Conservation (phyloP, 192 early-diverging fungal genomes). For the Gonapodya prolifera region DNA sequence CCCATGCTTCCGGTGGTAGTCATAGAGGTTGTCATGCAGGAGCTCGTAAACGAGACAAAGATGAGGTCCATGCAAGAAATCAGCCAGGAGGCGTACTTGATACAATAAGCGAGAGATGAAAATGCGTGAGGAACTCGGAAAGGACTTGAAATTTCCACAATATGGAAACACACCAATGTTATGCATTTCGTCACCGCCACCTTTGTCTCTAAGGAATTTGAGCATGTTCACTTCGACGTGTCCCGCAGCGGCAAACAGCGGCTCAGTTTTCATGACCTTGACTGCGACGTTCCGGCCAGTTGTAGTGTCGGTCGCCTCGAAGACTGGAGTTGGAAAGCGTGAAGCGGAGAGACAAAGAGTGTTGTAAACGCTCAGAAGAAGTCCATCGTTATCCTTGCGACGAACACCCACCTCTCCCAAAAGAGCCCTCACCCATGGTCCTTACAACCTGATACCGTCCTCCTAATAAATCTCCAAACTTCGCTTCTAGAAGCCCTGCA, state of each 20-base stretch:
- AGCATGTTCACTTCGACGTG: constrained; percentile 20
- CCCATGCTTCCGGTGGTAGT: constrained; percentile 9
- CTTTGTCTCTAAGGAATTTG: constrained; percentile 11
- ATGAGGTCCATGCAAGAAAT: constrained; percentile 19
- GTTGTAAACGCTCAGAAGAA: too few relatives aligned
- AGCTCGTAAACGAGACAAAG: constrained; percentile 29
- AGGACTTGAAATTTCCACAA: not conserved
- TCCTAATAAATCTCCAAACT: too few relatives aligned
- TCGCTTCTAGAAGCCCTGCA: too few relatives aligned
- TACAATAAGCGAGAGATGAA: not conserved
- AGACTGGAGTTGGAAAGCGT: too few relatives aligned
- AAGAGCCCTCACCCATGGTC: not conserved
- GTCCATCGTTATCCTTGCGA: too few relatives aligned
- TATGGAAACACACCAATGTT: constrained; percentile 7
- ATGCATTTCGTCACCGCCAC: constrained; percentile 12
- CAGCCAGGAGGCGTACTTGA: constrained; percentile 16
- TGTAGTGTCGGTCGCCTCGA: not conserved
- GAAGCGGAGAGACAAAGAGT: too few relatives aligned
- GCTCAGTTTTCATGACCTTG: constrained; percentile 28
- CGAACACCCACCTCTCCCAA: not conserved
- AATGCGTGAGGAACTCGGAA: not conserved
- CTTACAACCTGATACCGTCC: not conserved
- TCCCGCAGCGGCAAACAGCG: constrained; percentile 18
- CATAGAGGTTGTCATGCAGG: constrained; percentile 21
- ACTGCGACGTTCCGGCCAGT: constrained; percentile 16